phyloP scores from a whole-genome alignment of 176 grass and related monocot genomes.

The Hordeum vulgare region MorexV3_pseudomolecules_assembly NC_058523.1:150466411-150466910 shows the following conservation, averaged over 20 bases:
- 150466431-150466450: background rate
- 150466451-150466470: background rate
- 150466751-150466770: background rate
- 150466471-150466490: background rate
- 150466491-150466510: background rate
- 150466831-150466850: background rate
- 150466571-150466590: background rate
- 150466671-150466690: background rate
- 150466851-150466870: background rate
- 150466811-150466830: background rate
- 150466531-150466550: background rate
- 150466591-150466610: background rate
- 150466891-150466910: background rate
- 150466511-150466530: background rate
- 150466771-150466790: background rate
- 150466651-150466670: background rate
- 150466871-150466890: background rate
- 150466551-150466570: background rate
- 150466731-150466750: constrained; percentile 6
- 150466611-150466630: background rate
- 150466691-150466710: background rate
- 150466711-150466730: background rate
- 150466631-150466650: background rate
- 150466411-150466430: background rate
- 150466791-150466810: background rate